Evolutionary conservation across 495 filamentous ascomycete species (phyloP).

Genomic region (Aspergillus sparsus): DNA sequence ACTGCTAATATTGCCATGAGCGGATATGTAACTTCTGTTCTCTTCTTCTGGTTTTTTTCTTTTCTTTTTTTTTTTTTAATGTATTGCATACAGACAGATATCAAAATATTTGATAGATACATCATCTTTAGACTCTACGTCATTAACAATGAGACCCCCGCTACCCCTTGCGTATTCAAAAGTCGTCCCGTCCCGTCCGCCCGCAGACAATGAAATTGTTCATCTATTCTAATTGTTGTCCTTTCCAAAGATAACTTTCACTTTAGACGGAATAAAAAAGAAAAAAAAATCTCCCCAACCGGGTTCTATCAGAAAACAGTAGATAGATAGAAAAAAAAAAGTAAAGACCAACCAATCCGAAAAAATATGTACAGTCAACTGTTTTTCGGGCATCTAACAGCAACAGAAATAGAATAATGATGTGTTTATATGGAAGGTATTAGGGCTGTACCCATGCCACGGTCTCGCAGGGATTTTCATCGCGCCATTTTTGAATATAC

Average conservation of each 20-base stretch:
- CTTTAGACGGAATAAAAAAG: no score
- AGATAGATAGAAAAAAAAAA: no score
- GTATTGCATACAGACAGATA: background rate
- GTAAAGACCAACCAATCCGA: no score
- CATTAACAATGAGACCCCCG: background rate
- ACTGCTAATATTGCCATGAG: background rate
- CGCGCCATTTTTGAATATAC: constrained; percentile 20
- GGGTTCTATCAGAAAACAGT: no score
- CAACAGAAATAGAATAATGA: no score
- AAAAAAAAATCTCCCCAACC: no score
- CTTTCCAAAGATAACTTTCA: no score
- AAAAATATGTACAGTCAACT: no score
- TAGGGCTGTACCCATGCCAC: constrained; percentile 20
- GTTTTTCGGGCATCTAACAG: no score
- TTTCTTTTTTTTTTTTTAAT: background rate
- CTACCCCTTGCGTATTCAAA: constrained; percentile 5
- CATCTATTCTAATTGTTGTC: background rate
- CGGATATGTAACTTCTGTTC: background rate
- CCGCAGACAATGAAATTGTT: background rate
- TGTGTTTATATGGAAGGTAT: background rate
- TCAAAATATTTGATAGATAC: no score
- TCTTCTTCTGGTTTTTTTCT: background rate
- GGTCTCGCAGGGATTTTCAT: constrained; percentile 11
- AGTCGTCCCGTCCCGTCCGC: background rate
- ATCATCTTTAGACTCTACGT: background rate